phyloP scores from a whole-genome alignment of 495 filamentous ascomycete species.

The Eremomyces bilateralis region DNA sequence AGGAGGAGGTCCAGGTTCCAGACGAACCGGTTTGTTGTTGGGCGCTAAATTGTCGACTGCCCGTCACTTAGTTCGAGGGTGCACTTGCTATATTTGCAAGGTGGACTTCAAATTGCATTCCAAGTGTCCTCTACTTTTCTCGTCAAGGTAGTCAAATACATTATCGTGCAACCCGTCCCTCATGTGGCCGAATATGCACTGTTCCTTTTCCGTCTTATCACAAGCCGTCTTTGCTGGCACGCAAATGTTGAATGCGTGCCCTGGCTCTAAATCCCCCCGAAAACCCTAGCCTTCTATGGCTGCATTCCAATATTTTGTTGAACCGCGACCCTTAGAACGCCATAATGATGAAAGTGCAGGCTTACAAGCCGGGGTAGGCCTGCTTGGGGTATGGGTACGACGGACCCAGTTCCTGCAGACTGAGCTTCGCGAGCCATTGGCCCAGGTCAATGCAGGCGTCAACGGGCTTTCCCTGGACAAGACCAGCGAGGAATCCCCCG shows the following conservation, averaged over 20 bases:
- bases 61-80: too few relatives aligned
- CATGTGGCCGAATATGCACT: not conserved
- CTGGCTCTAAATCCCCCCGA: not conserved
- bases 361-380: not conserved
- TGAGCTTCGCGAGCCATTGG: constrained; percentile 80
- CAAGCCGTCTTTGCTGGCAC: too few relatives aligned
- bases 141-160: too few relatives aligned
- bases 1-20: too few relatives aligned
- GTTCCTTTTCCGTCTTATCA: too few relatives aligned
- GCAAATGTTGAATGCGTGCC: not conserved
- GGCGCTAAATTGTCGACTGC: too few relatives aligned
- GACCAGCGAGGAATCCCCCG: constrained; percentile 74
- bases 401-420: constrained; percentile 84
- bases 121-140: too few relatives aligned
- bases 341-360: not conserved
- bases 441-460: constrained; percentile 65
- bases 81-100: too few relatives aligned
- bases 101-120: too few relatives aligned
- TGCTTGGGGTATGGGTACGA: constrained; percentile 35
- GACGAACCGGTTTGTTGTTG: too few relatives aligned
- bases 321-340: not conserved
- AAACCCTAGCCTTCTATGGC: not conserved
- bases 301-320: not conserved
- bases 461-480: constrained; percentile 64
- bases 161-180: too few relatives aligned